phyloP scores from a whole-genome alignment of 352 stramenopile species.

The Pseudoperonospora humuli region DNA sequence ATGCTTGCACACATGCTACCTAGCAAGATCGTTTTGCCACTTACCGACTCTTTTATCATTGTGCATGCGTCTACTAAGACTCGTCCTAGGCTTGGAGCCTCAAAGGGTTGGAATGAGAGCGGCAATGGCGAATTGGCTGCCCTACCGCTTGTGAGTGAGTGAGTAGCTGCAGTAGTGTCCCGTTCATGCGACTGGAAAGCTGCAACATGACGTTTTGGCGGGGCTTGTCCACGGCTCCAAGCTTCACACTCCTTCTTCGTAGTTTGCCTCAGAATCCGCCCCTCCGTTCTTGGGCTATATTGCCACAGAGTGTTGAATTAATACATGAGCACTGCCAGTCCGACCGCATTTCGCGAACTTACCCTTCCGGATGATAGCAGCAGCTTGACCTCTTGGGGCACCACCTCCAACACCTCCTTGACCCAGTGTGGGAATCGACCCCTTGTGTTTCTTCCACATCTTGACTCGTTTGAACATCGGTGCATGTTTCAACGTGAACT shows the following conservation, averaged over 20 bases:
- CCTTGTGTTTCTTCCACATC: slow-evolving; percentile 85
- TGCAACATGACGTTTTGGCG: slow-evolving; percentile 1
- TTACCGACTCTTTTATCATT: slow-evolving; percentile 26
- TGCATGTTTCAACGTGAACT: slow-evolving; percentile 73
- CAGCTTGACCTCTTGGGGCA: slow-evolving; percentile 59
- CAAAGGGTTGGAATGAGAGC: slow-evolving; percentile 10
- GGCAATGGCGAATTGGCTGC: slow-evolving; percentile 5
- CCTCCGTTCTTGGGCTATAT: slow-evolving; percentile 45
- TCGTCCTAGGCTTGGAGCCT: slow-evolving; percentile 7
- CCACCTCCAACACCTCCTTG: slow-evolving; percentile 53
- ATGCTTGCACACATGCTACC: slow-evolving; percentile 2
- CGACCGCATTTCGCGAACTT: not conserved
- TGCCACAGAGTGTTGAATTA: not conserved
- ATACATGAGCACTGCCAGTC: not conserved
- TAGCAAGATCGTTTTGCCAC: slow-evolving; percentile 8
- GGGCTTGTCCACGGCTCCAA: not conserved
- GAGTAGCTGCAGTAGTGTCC: slow-evolving; percentile 16
- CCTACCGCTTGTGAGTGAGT: too few relatives aligned
- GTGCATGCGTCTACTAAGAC: slow-evolving; percentile 29
- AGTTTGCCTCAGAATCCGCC: slow-evolving; percentile 30
- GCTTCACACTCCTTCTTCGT: not conserved
- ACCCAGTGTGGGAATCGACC: slow-evolving; percentile 58
- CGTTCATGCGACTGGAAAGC: slow-evolving; percentile 2
- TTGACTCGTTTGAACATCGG: slow-evolving; percentile 86
- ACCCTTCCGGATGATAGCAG: slow-evolving; percentile 79